Conservation (phyloP, 345 rosid species). For the Citrus unshiu region DNA sequence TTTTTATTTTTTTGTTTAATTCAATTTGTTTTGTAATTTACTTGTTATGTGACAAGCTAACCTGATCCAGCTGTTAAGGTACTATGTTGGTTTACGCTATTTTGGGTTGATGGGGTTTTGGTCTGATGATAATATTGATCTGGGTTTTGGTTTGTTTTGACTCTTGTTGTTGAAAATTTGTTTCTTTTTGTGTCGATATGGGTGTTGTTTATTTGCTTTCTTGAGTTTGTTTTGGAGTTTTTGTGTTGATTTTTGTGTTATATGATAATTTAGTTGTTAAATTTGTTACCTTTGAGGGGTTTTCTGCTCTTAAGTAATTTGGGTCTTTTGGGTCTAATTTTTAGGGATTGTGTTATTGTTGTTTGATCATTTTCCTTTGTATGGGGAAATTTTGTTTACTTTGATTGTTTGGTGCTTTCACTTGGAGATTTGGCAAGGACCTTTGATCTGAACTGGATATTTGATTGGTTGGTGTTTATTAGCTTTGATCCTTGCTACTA, state of each 20-base stretch:
- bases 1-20: background rate
- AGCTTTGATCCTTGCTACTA: background rate
- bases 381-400: background rate
- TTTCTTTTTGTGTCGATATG: background rate
- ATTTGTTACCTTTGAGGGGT: background rate
- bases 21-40: too few species aligned
- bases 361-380: background rate
- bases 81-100: background rate
- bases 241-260: background rate
- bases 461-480: background rate
- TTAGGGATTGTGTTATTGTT: background rate
- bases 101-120: background rate
- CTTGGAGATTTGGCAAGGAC: background rate
- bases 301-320: background rate
- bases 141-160: background rate
- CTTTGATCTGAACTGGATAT: background rate
- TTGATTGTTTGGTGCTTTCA: background rate
- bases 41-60: background rate
- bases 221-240: background rate
- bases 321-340: background rate
- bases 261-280: background rate
- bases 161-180: background rate
- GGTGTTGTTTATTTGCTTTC: background rate
- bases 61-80: background rate
- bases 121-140: background rate